These are phyloP conservation scores for Kwoniella bestiolae DNA, from an alignment of 768 basidiomycete genomes.

Conservation along the genomic window DNA sequence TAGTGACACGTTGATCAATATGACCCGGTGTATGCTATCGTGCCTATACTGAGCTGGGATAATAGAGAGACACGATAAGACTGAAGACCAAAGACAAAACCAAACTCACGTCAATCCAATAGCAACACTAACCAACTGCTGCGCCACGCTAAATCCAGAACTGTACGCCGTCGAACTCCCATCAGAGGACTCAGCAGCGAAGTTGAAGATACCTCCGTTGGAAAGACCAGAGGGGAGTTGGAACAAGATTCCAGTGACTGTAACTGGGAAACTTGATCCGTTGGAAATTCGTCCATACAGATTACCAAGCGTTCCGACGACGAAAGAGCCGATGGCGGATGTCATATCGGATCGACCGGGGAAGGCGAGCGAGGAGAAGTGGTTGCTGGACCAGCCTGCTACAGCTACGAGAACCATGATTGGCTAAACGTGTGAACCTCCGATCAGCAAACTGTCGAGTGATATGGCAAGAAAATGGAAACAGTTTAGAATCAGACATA, in stretches of 20 bases:
- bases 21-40: no score
- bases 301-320: conserved; percentile 78
- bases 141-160: conserved; percentile 65
- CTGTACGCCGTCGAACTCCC: conserved; percentile 22
- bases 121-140: conserved; percentile 75
- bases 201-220: conserved; percentile 76
- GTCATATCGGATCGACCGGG: conserved; percentile 73
- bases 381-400: conserved; percentile 78
- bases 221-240: conserved; percentile 82
- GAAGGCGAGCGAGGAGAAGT: conserved; percentile 68
- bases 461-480: neutral
- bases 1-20: no score
- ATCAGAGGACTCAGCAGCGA: conserved; percentile 29
- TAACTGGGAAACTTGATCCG: conserved; percentile 73
- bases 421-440: conserved; percentile 30
- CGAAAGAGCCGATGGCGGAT: conserved; percentile 79
- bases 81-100: neutral
- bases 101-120: conserved; percentile 62
- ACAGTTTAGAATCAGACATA: neutral
- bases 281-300: conserved; percentile 73
- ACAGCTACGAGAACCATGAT: conserved; percentile 66
- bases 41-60: no score
- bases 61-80: no score
- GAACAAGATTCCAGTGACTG: conserved; percentile 79
- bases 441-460: neutral